Percentiles rank a stretch among this genome's conserved stretches.
Conservation (phyloP, 2,329 filamentous ascomycete genomes). For the Fusarium sp. region DNA sequence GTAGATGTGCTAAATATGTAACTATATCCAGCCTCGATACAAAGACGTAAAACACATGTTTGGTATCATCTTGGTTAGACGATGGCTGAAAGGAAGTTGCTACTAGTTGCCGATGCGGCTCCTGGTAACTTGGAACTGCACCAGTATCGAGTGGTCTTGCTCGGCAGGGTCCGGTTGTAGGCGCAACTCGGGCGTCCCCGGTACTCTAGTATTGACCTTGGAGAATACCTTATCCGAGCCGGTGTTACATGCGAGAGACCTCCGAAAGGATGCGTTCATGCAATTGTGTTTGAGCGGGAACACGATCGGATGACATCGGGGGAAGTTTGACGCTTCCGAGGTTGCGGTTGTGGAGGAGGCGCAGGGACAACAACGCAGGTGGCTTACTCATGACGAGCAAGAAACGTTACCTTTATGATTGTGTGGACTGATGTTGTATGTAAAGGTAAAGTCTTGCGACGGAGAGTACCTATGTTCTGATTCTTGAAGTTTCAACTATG, state of each 20-base stretch:
- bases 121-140: no score
- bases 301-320: slow-evolving; percentile 26
- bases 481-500: not conserved
- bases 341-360: slow-evolving; percentile 27
- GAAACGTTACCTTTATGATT: not conserved
- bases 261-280: slow-evolving; percentile 30
- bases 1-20: slow-evolving; percentile 51
- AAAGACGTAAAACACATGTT: slow-evolving; percentile 33
- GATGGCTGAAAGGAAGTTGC: not conserved
- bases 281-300: slow-evolving; percentile 22
- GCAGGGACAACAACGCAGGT: not conserved
- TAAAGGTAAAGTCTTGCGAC: not conserved
- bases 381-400: slow-evolving; percentile 1
- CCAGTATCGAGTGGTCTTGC: not conserved
- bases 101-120: not conserved
- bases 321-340: slow-evolving; percentile 33
- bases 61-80: not conserved
- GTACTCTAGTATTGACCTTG: not conserved
- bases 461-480: slow-evolving; percentile 10
- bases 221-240: slow-evolving; percentile 1
- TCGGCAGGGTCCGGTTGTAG: not conserved
- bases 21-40: slow-evolving; percentile 50
- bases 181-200: not conserved
- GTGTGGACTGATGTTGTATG: not conserved
- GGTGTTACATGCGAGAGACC: not conserved